Base-by-base conservation (phyloP, 2,329 filamentous ascomycete species). In the Curvularia sp. region DNA sequence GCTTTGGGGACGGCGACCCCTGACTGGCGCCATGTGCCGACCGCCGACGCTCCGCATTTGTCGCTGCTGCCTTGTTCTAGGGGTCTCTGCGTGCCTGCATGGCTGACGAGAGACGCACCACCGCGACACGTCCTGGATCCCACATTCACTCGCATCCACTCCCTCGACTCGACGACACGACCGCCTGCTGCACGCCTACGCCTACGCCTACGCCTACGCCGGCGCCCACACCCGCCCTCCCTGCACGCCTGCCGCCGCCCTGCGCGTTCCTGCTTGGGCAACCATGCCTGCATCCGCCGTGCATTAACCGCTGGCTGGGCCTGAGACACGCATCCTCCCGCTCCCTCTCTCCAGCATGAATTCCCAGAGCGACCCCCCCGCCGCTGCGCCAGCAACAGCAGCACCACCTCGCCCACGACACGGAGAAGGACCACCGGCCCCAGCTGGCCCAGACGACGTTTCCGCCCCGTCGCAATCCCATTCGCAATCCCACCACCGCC, bases 401-500 rank as follows among this genome's bases (percentile, higher is more conserved):
- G 24, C 24, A 18, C 18, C 18, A 18, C 18, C 18, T 18, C 18
- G 4, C 24, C 24, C 24, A 26, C 24, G 24, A 4, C 24, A 6
- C 24, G 24, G 18, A 26, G 1, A 26, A 26, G 24, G 24, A 26
- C 24, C 4, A 26, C 4, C 24, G 4, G 4, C 24, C 24, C 24
- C 24, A 26, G 24, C 24, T 26, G 24, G 24, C 24, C 24, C 24
- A 26, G 42, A 9, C 43, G 47, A 49, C 30, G 39, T n/a, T 10
- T 15, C 8, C 4, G 35, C 24, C 48, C 31, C 8, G 28, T 53
- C 57, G 43, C 53, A 58, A 48, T 44, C 61, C 62, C 63, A 62
- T 58, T 65, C 74, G 69, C 65, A 65, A 61, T 55, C 71, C 72
- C 41, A 79, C 80, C 31, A 79, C 77, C 63, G 82, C 81, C 31